Evolutionary conservation across 78 protist species (phyloP), one percentile per base, ranked within the genome.

Genomic region (Goniomonas avonlea): DNA sequence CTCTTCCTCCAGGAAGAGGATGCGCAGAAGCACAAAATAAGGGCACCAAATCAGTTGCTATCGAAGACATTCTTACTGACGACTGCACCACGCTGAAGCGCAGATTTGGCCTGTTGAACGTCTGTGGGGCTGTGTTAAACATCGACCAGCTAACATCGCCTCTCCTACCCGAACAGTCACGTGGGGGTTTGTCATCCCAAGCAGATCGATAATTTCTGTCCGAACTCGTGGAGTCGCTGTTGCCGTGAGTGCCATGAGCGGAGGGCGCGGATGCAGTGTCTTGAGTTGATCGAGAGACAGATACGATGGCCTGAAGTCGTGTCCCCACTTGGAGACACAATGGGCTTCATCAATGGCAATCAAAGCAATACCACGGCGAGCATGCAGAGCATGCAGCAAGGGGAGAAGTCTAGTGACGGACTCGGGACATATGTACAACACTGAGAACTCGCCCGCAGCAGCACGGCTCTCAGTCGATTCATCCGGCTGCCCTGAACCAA

Each of bases 211-310:
- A n/a, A 68, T 43, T 27, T 68, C 75, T 27, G 38, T 35, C 27
- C 75, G 48, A 1, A 68, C 75, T 11, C 59, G 48, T 5, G 20
- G 13, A 5, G 59, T 68, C 21, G 75, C 75, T 2, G 75, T 68
- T 8, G 75, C 75, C 3, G 75, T 68, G 34, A 68, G 56, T 15
- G 75, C 75, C 75, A 68, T 68, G 59, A 68, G 20, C 5, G 75
- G 75, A 23, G 11, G 35, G 39, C 31, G 17, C 47, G 17, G 11
- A 9, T 9, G 37, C 45, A 8, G 47, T 11, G 11, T 38, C 39
- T 63, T 39, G 35, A 63, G 35, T 2, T 37, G 31, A 18, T 15
- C 37, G 45, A 63, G 37, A 21, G 31, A 15, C 53, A 45, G 53
- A 45, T 45, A 68, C 75, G 8, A 27, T 9, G 75, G 75, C 29